phyloP scores from a whole-genome alignment of 768 basidiomycete species.

The Tricholoma bakamatsutake region DNA sequence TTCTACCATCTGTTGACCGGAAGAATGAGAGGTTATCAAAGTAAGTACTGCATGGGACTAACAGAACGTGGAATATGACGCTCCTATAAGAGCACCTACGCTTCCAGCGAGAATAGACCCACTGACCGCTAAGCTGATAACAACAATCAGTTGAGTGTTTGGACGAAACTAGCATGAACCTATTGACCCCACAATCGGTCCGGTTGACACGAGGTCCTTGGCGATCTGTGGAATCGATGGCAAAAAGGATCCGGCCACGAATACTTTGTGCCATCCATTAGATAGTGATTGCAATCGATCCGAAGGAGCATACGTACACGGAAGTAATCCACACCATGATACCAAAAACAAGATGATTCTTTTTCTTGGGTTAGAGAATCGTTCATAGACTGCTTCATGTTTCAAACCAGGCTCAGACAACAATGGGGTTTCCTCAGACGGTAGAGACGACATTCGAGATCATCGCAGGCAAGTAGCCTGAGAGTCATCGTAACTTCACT shows the following conservation, averaged over 20 bases:
- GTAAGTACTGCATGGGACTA: constrained; percentile 5
- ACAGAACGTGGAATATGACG: constrained; percentile 36
- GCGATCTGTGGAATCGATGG: constrained; percentile 75
- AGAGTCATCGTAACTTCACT: background rate
- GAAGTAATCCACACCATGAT: constrained; percentile 56
- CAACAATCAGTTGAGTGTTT: background rate
- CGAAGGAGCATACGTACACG: constrained; percentile 32
- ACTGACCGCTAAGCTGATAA: constrained; percentile 29
- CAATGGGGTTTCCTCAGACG: constrained; percentile 29
- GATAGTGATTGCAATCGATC: no score
- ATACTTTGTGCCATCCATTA: constrained; percentile 37
- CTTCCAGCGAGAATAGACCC: constrained; percentile 28
- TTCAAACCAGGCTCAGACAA: constrained; percentile 13
- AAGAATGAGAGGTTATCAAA: background rate
- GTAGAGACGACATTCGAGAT: background rate
- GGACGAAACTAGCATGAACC: background rate
- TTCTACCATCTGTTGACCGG: constrained; percentile 46
- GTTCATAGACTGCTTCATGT: constrained; percentile 42
- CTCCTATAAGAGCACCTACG: constrained; percentile 26
- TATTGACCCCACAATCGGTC: constrained; percentile 48
- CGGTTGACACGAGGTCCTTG: constrained; percentile 52
- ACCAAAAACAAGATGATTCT: constrained; percentile 49
- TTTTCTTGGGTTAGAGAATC: constrained; percentile 52
- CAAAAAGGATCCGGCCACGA: constrained; percentile 64
- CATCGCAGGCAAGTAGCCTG: background rate